These are phyloP conservation scores for Aspergillus quadrilineatus DNA, from an alignment of 2,329 filamentous ascomycete genomes.

Conservation along the genomic window DNA sequence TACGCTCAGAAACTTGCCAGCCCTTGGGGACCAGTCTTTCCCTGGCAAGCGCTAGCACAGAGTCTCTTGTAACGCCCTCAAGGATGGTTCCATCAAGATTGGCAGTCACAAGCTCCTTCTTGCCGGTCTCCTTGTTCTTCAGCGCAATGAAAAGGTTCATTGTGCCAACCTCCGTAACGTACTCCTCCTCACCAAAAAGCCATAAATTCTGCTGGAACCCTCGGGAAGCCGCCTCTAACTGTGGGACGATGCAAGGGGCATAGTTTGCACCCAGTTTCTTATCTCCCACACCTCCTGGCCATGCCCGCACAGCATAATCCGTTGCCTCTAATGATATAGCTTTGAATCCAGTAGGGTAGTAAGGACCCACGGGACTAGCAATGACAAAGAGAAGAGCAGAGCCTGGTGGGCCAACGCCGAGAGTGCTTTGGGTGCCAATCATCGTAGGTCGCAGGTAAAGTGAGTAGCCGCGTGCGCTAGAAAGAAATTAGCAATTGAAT, in stretches of 20 bases:
- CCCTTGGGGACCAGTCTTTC: slow-evolving; percentile 81
- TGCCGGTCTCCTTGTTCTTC: slow-evolving; percentile 79
- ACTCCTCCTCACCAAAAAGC: slow-evolving; percentile 95
- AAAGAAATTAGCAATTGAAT: not conserved
- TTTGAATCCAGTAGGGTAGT: slow-evolving; percentile 98
- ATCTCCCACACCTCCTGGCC: slow-evolving; percentile 96
- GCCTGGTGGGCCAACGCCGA: slow-evolving; percentile 88
- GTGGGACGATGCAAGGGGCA: slow-evolving; percentile 96
- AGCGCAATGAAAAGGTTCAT: slow-evolving; percentile 97
- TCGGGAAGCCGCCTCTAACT: slow-evolving; percentile 83
- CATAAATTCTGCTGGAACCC: slow-evolving; percentile 98
- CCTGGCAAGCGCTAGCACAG: slow-evolving; percentile 78
- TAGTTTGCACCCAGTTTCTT: slow-evolving; percentile 99
- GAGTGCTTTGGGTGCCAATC: slow-evolving; percentile 93
- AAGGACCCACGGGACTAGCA: slow-evolving; percentile 92
- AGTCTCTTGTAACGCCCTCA: slow-evolving; percentile 91
- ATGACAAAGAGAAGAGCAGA: slow-evolving; percentile 93
- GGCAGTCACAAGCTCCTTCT: slow-evolving; percentile 91
- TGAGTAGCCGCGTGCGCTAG: slow-evolving; percentile 73
- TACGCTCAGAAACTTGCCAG: slow-evolving; percentile 84
- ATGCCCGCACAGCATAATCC: slow-evolving; percentile 92
- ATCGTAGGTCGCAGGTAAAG: slow-evolving; percentile 94
- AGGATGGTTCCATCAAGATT: slow-evolving; percentile 95
- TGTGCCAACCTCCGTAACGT: slow-evolving; percentile 93
- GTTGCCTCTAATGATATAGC: slow-evolving; percentile 93